Base-by-base conservation (phyloP, 129 eudicot genomes). In the Saposhnikovia divaricata region DNA sequence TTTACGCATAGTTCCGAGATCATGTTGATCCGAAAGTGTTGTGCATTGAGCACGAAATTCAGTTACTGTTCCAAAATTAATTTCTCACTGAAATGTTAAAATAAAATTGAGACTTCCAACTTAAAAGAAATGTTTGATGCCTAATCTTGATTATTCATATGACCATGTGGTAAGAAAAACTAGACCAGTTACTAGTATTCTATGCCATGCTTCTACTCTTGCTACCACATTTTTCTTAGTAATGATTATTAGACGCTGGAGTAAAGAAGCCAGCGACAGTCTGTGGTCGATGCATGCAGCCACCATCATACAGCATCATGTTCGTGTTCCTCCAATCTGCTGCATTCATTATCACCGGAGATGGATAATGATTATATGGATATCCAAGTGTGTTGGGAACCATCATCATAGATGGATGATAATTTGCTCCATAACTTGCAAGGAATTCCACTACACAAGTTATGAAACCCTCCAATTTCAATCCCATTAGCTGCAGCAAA, bases 261-360 rank as follows among this genome's bases (percentile, higher is more conserved):
- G 48, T 18, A 23, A 38, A 19, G 25, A 71, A 71, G 75, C 75
- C 27, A 71, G 47, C 10, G 0, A 27, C 23, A n/a, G 70, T 81
- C 70, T 74, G 78, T 34, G 81, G 80, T 84, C 59, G 88, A 84
- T 80, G 84, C 84, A 81, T 81, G 83, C 77, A 78, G 65, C 69
- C 65, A 78, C 80, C 82, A 77, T 83, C 84, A 50, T 81, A 82
- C 88, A 65, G 37, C 83, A 68, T 84, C 34, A 5, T 83, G 78
- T 77, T 79, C 16, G 73, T 28, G 42, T 34, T 77, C 80, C 78
- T 69, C 77, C 75, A 55, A 23, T 65, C 63, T 78, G 69, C 80
- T 3, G 73, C 73, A 4, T 55, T 75, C 83, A 74, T 86, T 85
- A 76, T 74, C 28, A 81, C 81, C 27, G 84, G 71, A 34, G 81